Evolutionary conservation across 345 rosid species (phyloP), one percentile per base, ranked within the genome.

Genomic region (Ceriops decandra): DNA sequence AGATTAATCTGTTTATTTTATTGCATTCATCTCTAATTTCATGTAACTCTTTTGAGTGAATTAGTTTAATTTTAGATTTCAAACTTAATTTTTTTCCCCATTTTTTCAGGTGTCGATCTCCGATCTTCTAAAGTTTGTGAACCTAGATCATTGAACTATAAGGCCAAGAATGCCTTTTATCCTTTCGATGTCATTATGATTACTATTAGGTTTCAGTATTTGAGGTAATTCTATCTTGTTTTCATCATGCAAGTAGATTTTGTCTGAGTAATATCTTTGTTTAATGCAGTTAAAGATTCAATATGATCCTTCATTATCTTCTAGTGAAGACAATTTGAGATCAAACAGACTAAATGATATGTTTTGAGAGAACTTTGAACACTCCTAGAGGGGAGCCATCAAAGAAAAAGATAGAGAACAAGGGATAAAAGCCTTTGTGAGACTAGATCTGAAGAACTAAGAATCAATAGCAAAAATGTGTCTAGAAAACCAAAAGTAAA

Each of bases 151-250:
- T 76, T 89, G 81, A 88, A 89, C 72, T 76, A 72, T 69, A 89
- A 88, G 73, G 85, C 96, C 30, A 88, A 88, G 79, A 84, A 81
- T 70, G 88, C 88, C 24, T 82, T 89, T 74, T 81, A 85, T 60
- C 91, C 90, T 60, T 85, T 82, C 88, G 93, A 46, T 93, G 98
- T 74, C 97, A 86, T 35, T 85, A 82, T 79, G 98, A 93, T 78
- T 93, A 93, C 77, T 93, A 93, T 62, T 93, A 96, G 98, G 88
- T 95, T 66, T 93, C 97, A 58, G 87, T 93, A 47, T 93, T 93
- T 77, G 84, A 91, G 96, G 98, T 93, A 67, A 62, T 62, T 42
- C 22, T 57, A 56, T 30, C 28, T 11, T 47, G 0, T 22, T 13
- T 62, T 26, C 10, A 46, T 9, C 6, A 13, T 46, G 15, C 47